phyloP scores from a whole-genome alignment of 805 yeast species.

The Cyberlindnera japonica region DNA sequence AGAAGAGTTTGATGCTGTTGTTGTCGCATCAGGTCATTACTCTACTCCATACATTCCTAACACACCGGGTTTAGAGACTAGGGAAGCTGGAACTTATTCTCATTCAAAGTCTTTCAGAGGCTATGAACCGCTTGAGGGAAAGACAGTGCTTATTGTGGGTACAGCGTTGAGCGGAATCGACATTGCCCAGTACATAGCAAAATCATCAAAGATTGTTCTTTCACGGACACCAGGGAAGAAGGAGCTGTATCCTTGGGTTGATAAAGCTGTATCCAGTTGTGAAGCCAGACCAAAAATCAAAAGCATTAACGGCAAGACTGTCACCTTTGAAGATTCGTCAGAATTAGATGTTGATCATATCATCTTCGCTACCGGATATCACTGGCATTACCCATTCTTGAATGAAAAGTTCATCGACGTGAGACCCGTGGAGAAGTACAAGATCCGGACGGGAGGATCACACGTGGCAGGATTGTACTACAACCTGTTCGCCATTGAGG shows the following conservation, averaged over 20 bases:
- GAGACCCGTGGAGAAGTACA: conserved; percentile 1
- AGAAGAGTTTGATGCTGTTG: conserved; percentile 50
- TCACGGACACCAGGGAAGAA: conserved; percentile 29
- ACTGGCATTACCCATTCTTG: conserved; percentile 34
- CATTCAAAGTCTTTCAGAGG: conserved; percentile 35
- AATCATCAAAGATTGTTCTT: conserved; percentile 45
- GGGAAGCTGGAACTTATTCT: conserved; percentile 27
- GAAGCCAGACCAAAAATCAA: conserved; percentile 6
- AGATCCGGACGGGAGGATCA: conserved; percentile 4
- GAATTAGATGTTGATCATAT: conserved; percentile 44
- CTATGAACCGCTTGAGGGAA: conserved; percentile 35
- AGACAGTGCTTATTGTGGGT: conserved; percentile 42
- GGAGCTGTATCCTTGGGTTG: conserved; percentile 9
- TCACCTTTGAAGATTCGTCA: conserved; percentile 44
- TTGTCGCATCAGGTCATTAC: conserved; percentile 56
- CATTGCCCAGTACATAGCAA: conserved; percentile 37
- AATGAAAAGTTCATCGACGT: conserved; percentile 25
- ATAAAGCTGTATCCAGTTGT: conserved; percentile 5
- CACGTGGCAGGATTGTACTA: conserved; percentile 37
- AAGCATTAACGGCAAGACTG: conserved; percentile 19
- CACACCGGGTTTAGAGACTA: conserved; percentile 44
- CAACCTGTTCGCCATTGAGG: conserved; percentile 42
- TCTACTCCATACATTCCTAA: conserved; percentile 53
- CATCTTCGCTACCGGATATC: conserved; percentile 70
- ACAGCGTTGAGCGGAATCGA: conserved; percentile 41